Base-by-base conservation (phyloP, 805 yeast species). In the Lachancea thermotolerans region DNA sequence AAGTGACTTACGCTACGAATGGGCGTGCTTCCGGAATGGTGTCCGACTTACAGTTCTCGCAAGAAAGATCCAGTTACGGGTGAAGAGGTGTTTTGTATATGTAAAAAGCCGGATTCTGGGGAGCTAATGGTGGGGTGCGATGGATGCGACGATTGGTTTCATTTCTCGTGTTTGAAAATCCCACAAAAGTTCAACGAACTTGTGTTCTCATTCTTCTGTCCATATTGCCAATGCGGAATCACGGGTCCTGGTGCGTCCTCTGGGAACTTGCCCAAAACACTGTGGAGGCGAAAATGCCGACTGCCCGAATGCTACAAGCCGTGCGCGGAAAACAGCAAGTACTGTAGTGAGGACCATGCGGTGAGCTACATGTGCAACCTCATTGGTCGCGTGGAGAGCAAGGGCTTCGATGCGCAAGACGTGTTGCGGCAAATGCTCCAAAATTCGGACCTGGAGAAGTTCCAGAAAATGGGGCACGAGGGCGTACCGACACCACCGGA, bases 121-220 rank as follows among this genome's bases (percentile, higher is more conserved):
- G 81, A 78, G 47, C 67, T 89, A 59, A 90, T 90, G 97, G 84
- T 90, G n/a, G 87, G 85, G 0, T 89, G 97, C 60, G 96, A 89
- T 60, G 90, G 87, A 5, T 90, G 97, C 65, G 96, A 88, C 57
- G 96, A 87, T 47, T 90, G 97, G 97, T 90, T 74, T 59, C 97
- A 90, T 64, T 86, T 89, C 63, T 68, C 67, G 38, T 90, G 97
- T 60, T 77, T 89, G 73, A 73, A 72, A 42, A 59, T 88, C 32
- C 72, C 79, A 42, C 60, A 59, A 8, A 64, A 69, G 44, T 74
- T 73, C 55, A 72, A 76, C 46, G 70, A 73, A 34, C 67, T 88
- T 41, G 80, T 88, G 10, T 71, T 75, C 39, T 74, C 75, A 44
- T 89, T 75, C 57, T 83, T 69, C 58, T 89, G 97, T 58, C 82